A percentile compares a stretch with the other conserved stretches of the same genome.
These are phyloP conservation scores for Camelina sativa DNA, from an alignment of 345 rosid species.

Conservation along the genomic window DNA sequence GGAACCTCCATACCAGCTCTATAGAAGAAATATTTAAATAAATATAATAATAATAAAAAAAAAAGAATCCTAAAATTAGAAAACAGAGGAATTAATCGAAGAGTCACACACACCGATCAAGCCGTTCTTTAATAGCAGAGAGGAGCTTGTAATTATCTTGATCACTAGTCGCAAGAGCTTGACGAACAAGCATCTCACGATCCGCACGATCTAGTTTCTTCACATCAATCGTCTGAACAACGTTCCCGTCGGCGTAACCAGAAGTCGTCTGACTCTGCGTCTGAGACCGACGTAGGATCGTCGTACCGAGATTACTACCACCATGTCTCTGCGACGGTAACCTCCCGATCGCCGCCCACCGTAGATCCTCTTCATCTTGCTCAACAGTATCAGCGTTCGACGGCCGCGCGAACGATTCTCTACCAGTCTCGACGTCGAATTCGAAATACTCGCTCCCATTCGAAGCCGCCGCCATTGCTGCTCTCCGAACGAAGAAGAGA, in stretches of 20 bases:
- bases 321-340: slow-evolving; percentile 63
- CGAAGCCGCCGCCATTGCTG: slow-evolving; percentile 60
- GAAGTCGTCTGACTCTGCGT: slow-evolving; percentile 40
- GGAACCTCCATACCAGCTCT: slow-evolving; percentile 83
- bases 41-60: neutral
- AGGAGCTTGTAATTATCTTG: slow-evolving; percentile 78
- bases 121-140: slow-evolving; percentile 74
- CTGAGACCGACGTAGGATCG: slow-evolving; percentile 50
- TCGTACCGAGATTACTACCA: no score
- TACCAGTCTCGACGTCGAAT: slow-evolving; percentile 55
- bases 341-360: slow-evolving; percentile 75
- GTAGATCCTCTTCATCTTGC: slow-evolving; percentile 76
- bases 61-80: slow-evolving; percentile 5
- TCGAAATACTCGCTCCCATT: slow-evolving; percentile 85
- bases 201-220: slow-evolving; percentile 57
- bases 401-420: slow-evolving; percentile 63
- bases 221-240: slow-evolving; percentile 68
- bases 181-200: slow-evolving; percentile 74
- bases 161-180: slow-evolving; percentile 81
- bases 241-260: slow-evolving; percentile 42
- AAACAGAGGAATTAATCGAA: neutral
- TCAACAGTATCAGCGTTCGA: slow-evolving; percentile 70
- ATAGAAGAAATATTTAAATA: neutral
- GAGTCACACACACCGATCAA: slow-evolving; percentile 54
- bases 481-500: neutral